These are phyloP conservation scores for Hypoxylon crocopeplum DNA, from an alignment of 495 filamentous ascomycete genomes.

Conservation along the genomic window DNA sequence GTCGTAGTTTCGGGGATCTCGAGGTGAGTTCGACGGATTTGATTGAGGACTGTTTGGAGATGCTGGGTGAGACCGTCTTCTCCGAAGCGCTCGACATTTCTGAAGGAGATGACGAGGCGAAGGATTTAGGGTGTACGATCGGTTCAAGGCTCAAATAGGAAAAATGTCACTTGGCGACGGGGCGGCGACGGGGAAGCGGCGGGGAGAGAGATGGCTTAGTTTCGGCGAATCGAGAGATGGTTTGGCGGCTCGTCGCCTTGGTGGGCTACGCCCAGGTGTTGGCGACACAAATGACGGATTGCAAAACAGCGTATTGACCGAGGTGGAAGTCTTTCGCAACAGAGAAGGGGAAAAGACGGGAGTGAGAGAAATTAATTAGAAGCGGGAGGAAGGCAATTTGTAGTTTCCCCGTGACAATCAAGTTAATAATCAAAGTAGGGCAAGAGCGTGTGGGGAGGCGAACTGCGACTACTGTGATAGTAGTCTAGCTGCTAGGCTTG, in stretches of 20 bases:
- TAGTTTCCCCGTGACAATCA: constrained; percentile 37
- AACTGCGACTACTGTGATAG: constrained; percentile 20
- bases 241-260: constrained; percentile 42
- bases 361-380: constrained; percentile 20
- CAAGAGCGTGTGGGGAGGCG: constrained; percentile 34
- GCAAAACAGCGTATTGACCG: constrained; percentile 38
- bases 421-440: constrained; percentile 41
- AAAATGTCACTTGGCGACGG: constrained; percentile 41
- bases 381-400: constrained; percentile 42
- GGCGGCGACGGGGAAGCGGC: constrained; percentile 28
- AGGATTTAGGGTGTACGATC: constrained; percentile 3
- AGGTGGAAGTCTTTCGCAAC: constrained; percentile 5
- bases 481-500: constrained; percentile 19
- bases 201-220: constrained; percentile 28
- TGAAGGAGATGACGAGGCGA: neutral
- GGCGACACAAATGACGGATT: constrained; percentile 34
- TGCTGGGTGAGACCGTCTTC: constrained; percentile 47
- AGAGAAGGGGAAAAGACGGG: constrained; percentile 17
- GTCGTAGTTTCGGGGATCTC: constrained; percentile 49
- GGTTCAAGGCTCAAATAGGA: constrained; percentile 31
- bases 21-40: constrained; percentile 50
- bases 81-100: constrained; percentile 45
- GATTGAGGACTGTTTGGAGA: constrained; percentile 55
- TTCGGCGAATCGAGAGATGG: constrained; percentile 31
- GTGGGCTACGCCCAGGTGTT: constrained; percentile 43